These are phyloP conservation scores for Smallanthus sonchifolius DNA, from an alignment of 129 eudicot species.

Conservation along the genomic window DNA sequence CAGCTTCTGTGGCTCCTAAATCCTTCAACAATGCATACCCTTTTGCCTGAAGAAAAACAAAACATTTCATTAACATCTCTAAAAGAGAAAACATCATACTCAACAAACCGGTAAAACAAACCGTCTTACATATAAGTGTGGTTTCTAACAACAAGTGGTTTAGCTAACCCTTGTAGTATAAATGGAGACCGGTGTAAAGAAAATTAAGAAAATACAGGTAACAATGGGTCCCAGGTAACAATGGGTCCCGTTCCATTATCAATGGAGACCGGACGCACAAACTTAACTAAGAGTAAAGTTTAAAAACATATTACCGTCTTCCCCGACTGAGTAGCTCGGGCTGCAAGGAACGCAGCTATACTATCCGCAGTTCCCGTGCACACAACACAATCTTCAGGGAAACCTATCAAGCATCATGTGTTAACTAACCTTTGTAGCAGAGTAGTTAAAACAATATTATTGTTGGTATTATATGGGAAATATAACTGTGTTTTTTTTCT, in stretches of 20 bases:
- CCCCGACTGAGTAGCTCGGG: conserved; percentile 88
- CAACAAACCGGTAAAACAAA: background rate
- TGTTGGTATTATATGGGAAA: background rate
- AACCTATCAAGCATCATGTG: conserved; percentile 41
- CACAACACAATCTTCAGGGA: conserved; percentile 64
- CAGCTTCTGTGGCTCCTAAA: conserved; percentile 83
- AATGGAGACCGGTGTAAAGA: background rate
- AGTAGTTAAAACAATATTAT: background rate
- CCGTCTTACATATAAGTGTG: background rate
- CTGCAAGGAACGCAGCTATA: conserved; percentile 97
- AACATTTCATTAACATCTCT: background rate
- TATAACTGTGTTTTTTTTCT: background rate
- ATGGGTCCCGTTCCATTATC: background rate
- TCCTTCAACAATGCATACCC: conserved; percentile 74
- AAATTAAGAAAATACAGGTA: background rate
- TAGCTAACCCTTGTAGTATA: background rate
- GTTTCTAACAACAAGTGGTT: background rate
- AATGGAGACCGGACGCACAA: background rate
- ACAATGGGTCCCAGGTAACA: too few species aligned
- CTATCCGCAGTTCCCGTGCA: conserved; percentile 98
- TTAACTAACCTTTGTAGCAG: background rate
- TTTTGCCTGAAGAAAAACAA: conserved; percentile 47
- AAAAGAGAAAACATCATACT: background rate
- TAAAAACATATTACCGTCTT: conserved; percentile 60
- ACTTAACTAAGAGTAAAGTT: background rate